Percentiles rank a stretch among this genome's conserved stretches.
Evolutionary conservation across 1,284 basidiomycete species (phyloP).

Genomic region (Malassezia arunalokei): DNA sequence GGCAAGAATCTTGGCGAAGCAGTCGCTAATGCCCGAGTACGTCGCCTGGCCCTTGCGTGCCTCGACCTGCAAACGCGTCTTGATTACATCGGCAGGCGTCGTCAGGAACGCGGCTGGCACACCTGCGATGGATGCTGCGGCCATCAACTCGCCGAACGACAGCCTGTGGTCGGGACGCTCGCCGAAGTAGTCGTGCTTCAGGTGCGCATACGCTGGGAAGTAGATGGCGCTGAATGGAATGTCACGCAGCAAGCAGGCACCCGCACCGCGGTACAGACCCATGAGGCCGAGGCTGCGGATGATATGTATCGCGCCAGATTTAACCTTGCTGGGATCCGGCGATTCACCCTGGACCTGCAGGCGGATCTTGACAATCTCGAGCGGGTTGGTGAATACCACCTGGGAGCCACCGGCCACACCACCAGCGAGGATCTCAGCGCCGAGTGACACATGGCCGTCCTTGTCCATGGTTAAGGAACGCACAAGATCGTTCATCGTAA

Average conservation of each 20-base stretch:
- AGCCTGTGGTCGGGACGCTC: constrained; percentile 90
- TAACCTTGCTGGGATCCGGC: constrained; percentile 62
- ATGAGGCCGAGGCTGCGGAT: constrained; percentile 80
- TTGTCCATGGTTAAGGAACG: constrained; percentile 74
- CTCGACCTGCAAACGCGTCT: constrained; percentile 97
- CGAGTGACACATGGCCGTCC: constrained; percentile 74
- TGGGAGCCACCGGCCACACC: constrained; percentile 89
- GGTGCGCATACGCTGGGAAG: constrained; percentile 52
- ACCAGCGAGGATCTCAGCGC: constrained; percentile 81
- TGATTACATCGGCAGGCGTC: constrained; percentile 70
- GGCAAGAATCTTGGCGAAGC: constrained; percentile 67
- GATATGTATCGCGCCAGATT: constrained; percentile 80
- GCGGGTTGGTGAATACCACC: constrained; percentile 90
- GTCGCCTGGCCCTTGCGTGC: constrained; percentile 78
- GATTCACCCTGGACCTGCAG: constrained; percentile 92
- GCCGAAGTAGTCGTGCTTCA: constrained; percentile 81
- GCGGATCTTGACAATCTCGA: constrained; percentile 80
- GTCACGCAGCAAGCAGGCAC: constrained; percentile 72
- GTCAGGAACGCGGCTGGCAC: constrained; percentile 67
- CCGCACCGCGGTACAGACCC: constrained; percentile 81
- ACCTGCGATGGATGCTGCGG: constrained; percentile 64
- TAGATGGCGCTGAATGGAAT: constrained; percentile 63
- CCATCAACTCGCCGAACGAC: constrained; percentile 76
- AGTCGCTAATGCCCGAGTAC: constrained; percentile 83
- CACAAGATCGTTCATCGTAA: constrained; percentile 84